A percentile compares a stretch with the other conserved stretches of the same genome.
phyloP scores from a whole-genome alignment of 179 eudicot species.

The Silene noctiflora region DNA sequence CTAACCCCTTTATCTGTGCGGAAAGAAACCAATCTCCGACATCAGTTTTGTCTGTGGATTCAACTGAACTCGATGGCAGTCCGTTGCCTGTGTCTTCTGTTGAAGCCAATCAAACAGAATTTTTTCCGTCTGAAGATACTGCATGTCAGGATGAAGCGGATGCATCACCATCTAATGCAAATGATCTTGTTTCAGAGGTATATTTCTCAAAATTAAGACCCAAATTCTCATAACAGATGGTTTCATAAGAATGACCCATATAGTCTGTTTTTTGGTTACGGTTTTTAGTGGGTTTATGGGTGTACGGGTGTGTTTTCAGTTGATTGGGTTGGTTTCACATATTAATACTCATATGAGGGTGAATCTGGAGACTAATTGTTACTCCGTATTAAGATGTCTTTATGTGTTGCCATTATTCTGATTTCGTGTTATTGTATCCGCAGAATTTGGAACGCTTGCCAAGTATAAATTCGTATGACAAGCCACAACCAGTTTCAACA shows the following conservation, averaged over 20 bases:
- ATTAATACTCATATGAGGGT: too few relatives aligned
- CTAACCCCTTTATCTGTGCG: slow-evolving; percentile 34
- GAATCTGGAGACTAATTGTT: too few relatives aligned
- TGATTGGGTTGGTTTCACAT: too few relatives aligned
- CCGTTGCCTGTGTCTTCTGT: slow-evolving; percentile 50
- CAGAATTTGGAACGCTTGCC: slow-evolving; percentile 42
- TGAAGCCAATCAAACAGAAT: slow-evolving; percentile 22
- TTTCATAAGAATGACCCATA: too few relatives aligned
- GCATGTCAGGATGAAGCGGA: slow-evolving; percentile 18
- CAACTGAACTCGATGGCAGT: slow-evolving; percentile 26
- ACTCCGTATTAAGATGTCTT: too few relatives aligned
- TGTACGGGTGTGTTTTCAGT: too few relatives aligned
- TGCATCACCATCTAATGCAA: slow-evolving; percentile 9
- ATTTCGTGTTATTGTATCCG: slow-evolving; percentile 9
- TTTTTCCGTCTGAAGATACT: slow-evolving; percentile 16
- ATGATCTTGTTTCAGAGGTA: slow-evolving; percentile 34
- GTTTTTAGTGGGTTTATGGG: not conserved
- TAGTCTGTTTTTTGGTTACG: too few relatives aligned
- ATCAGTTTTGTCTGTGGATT: slow-evolving; percentile 53
- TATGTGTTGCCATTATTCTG: not conserved
- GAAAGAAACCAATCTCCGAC: slow-evolving; percentile 72
- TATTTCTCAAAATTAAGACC: not conserved
- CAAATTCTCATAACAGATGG: too few relatives aligned
- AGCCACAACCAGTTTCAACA: slow-evolving; percentile 19
- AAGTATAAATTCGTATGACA: slow-evolving; percentile 23